phyloP scores from a whole-genome alignment of 2,329 filamentous ascomycete genomes.

The Cladobotryum protrusum region DNA sequence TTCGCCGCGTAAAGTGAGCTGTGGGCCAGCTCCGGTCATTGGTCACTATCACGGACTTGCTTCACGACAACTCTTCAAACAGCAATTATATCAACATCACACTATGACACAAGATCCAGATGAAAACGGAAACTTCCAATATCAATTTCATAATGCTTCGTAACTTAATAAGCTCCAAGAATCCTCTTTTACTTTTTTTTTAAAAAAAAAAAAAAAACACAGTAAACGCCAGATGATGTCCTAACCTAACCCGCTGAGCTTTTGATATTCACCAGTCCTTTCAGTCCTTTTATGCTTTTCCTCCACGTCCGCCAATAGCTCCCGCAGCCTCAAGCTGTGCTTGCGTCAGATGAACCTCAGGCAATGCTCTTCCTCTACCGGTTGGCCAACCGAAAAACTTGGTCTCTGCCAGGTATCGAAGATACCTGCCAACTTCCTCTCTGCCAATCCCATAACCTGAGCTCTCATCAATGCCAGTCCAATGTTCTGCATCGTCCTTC shows the following conservation, averaged over 20 bases:
- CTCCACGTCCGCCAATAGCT: conserved; percentile 19
- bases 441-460: conserved; percentile 30
- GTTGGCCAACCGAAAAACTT: conserved; percentile 25
- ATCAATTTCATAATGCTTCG: too few species aligned
- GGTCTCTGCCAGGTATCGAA: conserved; percentile 24
- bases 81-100: too few species aligned
- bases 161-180: too few species aligned
- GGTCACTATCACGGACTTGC: not conserved
- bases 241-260: too few species aligned
- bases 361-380: conserved; percentile 20
- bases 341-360: conserved; percentile 14
- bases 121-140: too few species aligned
- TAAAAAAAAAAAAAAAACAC: too few species aligned
- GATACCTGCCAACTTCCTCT: conserved; percentile 21
- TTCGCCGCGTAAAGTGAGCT: not conserved
- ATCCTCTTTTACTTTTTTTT: too few species aligned
- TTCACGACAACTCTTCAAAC: too few species aligned
- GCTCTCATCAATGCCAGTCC: conserved; percentile 53
- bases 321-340: conserved; percentile 18
- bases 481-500: conserved; percentile 53
- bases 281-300: conserved; percentile 14
- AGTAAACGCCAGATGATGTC: too few species aligned
- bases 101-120: not conserved
- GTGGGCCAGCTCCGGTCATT: not conserved
- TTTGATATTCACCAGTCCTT: too few species aligned